These are phyloP conservation scores for Begonia fuchsioides DNA, from an alignment of 306 rosid species.

Conservation along the genomic window DNA sequence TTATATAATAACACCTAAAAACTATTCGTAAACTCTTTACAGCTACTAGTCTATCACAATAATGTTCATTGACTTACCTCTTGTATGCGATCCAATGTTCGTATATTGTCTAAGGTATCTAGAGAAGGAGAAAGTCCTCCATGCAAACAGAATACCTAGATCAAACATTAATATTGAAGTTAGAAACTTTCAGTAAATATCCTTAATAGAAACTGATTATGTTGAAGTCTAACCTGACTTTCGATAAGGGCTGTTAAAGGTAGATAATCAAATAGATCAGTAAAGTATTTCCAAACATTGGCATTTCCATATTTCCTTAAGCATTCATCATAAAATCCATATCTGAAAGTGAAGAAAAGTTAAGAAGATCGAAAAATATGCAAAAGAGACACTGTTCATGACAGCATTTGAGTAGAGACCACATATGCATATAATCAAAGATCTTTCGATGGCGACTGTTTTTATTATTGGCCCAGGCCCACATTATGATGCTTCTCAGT, in stretches of 20 bases:
- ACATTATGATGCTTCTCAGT: too few relatives aligned
- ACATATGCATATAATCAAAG: background rate
- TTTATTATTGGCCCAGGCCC: too few relatives aligned
- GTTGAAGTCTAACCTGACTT: slow-evolving; percentile 71
- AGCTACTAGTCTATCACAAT: background rate
- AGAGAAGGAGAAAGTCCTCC: slow-evolving; percentile 96
- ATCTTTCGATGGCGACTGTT: background rate
- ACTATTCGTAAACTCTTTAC: background rate
- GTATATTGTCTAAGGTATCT: slow-evolving; percentile 82
- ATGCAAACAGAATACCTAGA: slow-evolving; percentile 88
- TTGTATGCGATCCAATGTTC: slow-evolving; percentile 84
- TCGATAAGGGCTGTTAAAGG: slow-evolving; percentile 95
- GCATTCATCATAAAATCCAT: slow-evolving; percentile 94
- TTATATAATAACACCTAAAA: background rate
- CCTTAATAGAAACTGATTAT: background rate
- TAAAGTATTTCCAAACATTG: slow-evolving; percentile 92
- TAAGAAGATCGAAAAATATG: background rate
- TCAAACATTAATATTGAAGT: background rate
- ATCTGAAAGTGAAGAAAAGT: slow-evolving; percentile 39
- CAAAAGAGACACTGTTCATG: background rate
- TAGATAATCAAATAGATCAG: slow-evolving; percentile 87
- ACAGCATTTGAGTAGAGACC: background rate
- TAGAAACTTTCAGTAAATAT: slow-evolving; percentile 3
- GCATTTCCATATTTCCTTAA: slow-evolving; percentile 98
- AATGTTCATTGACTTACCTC: slow-evolving; percentile 39